Conservation (phyloP, 2,329 filamentous ascomycete species). For the Chaetomiaceae sp. region DNA sequence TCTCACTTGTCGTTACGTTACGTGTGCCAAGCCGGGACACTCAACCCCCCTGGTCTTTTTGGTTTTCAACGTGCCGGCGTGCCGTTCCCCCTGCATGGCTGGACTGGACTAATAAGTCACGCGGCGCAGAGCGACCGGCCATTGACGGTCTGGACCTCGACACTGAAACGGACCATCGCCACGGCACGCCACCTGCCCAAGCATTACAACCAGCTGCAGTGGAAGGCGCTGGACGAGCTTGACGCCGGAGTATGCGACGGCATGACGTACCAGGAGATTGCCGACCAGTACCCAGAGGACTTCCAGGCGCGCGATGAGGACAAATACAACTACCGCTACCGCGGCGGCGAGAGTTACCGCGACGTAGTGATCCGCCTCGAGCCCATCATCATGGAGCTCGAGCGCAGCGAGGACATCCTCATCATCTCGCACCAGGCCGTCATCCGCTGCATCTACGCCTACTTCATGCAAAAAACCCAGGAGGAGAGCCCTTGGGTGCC, state of each 20-base stretch:
- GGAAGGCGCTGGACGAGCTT: conserved; percentile 97
- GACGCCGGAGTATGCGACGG: conserved; percentile 96
- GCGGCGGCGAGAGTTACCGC: conserved; percentile 90
- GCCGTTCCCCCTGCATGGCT: conserved; percentile 1
- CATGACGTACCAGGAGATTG: conserved; percentile 93
- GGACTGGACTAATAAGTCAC: too few species aligned
- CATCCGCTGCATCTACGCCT: conserved; percentile 93
- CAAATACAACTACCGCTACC: conserved; percentile 99
- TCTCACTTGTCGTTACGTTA: background rate
- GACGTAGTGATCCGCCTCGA: conserved; percentile 97
- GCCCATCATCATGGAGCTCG: conserved; percentile 99
- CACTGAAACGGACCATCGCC: conserved; percentile 77
- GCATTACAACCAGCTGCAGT: conserved; percentile 90
- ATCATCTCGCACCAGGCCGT: conserved; percentile 98
- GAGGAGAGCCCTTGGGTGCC: conserved; percentile 97
- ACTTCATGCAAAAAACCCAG: conserved; percentile 97
- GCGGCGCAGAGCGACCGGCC: conserved; percentile 53
- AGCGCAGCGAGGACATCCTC: conserved; percentile 92
- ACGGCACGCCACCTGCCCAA: conserved; percentile 77
- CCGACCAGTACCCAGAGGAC: conserved; percentile 85
- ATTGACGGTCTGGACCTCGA: conserved; percentile 60
- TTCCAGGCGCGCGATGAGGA: conserved; percentile 94
- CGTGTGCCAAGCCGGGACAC: conserved; percentile 21
- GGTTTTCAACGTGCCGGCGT: conserved; percentile 3
- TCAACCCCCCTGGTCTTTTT: background rate